Conservation (phyloP, 352 stramenopile species). For the Paralagenidium karlingii region DNA sequence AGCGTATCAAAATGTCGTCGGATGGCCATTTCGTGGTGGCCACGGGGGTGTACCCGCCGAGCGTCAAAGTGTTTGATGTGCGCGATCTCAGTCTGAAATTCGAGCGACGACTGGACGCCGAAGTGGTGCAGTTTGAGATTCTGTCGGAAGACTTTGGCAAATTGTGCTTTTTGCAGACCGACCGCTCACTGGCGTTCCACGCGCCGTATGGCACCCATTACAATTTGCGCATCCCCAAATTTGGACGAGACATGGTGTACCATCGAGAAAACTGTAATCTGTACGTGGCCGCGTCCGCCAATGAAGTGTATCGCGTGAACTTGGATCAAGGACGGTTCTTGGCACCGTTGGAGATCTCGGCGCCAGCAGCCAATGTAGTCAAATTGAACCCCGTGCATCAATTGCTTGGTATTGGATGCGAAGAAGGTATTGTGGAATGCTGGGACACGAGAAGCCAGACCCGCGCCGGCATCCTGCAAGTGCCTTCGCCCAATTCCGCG, state of each 20-base stretch:
- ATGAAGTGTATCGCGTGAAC: slow-evolving; percentile 95
- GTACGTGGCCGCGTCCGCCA: slow-evolving; percentile 79
- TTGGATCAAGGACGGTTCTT: slow-evolving; percentile 96
- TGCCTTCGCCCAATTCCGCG: slow-evolving; percentile 7
- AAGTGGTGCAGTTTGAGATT: slow-evolving; percentile 94
- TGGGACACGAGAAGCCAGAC: slow-evolving; percentile 88
- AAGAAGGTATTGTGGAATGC: slow-evolving; percentile 92
- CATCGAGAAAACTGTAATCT: slow-evolving; percentile 94
- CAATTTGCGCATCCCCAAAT: slow-evolving; percentile 93
- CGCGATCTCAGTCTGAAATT: slow-evolving; percentile 98
- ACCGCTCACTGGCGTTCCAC: slow-evolving; percentile 96
- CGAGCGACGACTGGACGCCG: slow-evolving; percentile 93
- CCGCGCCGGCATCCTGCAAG: slow-evolving; percentile 51
- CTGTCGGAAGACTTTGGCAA: slow-evolving; percentile 97
- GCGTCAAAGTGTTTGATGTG: slow-evolving; percentile 92
- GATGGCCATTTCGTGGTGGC: slow-evolving; percentile 96
- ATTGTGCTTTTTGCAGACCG: slow-evolving; percentile 92
- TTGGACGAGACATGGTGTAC: slow-evolving; percentile 96
- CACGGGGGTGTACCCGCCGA: slow-evolving; percentile 93
- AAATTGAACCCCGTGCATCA: slow-evolving; percentile 85
- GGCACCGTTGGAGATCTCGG: slow-evolving; percentile 60
- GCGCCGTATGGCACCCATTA: slow-evolving; percentile 97
- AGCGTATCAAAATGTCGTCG: slow-evolving; percentile 87
- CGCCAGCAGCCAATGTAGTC: slow-evolving; percentile 78
- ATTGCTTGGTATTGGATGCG: slow-evolving; percentile 83